Evolutionary conservation across 2,329 filamentous ascomycete genomes (phyloP).

Genomic region (Neopestalotiopsis sp.): DNA sequence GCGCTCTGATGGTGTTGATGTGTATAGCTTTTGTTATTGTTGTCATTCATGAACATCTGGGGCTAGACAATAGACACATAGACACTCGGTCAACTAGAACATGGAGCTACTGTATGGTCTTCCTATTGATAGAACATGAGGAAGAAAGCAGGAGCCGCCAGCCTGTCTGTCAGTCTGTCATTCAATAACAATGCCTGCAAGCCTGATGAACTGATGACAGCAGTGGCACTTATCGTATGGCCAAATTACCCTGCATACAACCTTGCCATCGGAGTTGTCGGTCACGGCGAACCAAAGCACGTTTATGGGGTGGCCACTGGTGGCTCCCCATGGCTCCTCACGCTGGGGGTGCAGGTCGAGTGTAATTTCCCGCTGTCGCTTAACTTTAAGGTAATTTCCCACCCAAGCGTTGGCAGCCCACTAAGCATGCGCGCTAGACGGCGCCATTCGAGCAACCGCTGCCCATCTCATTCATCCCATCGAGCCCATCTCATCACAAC

Average conservation of each 20-base stretch:
- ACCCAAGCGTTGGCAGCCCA: constrained; percentile 17
- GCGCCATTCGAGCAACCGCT: constrained; percentile 12
- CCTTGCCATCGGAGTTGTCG: constrained; percentile 7
- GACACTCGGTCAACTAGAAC: not conserved
- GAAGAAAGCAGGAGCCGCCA: too few species aligned
- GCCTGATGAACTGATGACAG: not conserved
- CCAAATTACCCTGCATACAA: constrained; percentile 12
- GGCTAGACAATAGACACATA: not conserved
- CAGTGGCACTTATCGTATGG: constrained; percentile 8
- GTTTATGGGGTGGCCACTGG: not conserved
- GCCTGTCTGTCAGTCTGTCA: not conserved
- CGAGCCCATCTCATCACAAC: not conserved
- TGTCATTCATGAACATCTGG: not conserved
- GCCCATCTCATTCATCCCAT: constrained; percentile 8
- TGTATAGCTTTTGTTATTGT: not conserved
- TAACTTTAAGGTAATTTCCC: constrained; percentile 38
- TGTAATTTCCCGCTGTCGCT: constrained; percentile 36
- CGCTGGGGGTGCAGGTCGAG: not conserved
- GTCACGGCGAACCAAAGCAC: constrained; percentile 8
- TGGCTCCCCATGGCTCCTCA: not conserved
- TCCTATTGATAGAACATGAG: not conserved
- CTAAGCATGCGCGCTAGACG: constrained; percentile 3
- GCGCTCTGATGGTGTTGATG: not conserved
- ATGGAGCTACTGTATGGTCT: not conserved
- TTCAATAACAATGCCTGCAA: not conserved